Conservation (phyloP, 768 basidiomycete species). For the Leucocoprinus sp. region DNA sequence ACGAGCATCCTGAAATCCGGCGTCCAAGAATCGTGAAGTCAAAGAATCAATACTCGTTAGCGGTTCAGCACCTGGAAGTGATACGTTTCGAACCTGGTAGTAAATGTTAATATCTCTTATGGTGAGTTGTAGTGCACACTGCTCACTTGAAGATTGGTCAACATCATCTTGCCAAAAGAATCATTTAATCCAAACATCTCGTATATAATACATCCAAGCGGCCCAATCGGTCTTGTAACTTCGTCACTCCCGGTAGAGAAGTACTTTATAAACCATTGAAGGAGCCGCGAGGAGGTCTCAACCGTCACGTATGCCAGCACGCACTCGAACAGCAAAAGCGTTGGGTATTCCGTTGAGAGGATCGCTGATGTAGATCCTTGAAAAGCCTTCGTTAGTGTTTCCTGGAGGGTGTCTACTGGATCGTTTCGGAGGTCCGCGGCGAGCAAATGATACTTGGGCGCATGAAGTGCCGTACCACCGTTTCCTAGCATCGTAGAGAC, state of each 20-base stretch:
- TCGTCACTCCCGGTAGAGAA: constrained; percentile 24
- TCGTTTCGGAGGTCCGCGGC: constrained; percentile 68
- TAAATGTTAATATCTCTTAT: neutral
- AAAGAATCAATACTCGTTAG: constrained; percentile 53
- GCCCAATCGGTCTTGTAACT: constrained; percentile 12
- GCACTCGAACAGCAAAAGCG: constrained; percentile 87
- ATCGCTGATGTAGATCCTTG: constrained; percentile 19
- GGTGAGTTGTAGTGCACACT: neutral
- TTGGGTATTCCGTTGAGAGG: constrained; percentile 61
- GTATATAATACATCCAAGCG: constrained; percentile 63
- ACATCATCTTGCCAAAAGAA: constrained; percentile 89
- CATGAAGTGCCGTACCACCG: constrained; percentile 53
- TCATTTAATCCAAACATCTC: constrained; percentile 92
- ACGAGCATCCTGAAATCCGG: constrained; percentile 44
- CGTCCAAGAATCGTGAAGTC: constrained; percentile 46
- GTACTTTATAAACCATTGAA: constrained; percentile 66
- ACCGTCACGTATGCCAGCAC: constrained; percentile 85
- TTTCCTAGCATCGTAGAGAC: constrained; percentile 30
- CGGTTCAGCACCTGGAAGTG: constrained; percentile 63
- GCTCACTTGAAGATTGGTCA: constrained; percentile 71
- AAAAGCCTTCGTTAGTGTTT: constrained; percentile 17
- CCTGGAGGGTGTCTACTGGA: constrained; percentile 37
- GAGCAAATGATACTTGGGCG: constrained; percentile 58
- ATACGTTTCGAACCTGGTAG: constrained; percentile 59
- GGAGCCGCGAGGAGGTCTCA: constrained; percentile 42